Evolutionary conservation across 495 filamentous ascomycete genomes (phyloP).

Genomic region (Clavariopsis aquatica): DNA sequence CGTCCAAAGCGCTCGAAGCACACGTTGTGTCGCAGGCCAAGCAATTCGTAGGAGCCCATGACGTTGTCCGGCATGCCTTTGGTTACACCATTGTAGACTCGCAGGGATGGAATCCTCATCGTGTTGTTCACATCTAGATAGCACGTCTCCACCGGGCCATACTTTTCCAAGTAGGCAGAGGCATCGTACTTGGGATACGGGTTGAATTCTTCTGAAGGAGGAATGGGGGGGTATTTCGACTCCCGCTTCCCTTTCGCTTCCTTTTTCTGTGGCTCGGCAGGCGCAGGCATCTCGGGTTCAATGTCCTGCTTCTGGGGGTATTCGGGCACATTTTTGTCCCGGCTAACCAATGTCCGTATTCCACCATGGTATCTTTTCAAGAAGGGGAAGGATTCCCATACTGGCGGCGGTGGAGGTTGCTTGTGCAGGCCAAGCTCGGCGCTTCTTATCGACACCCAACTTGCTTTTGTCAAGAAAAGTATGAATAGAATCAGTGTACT

Average conservation of each 20-base stretch:
- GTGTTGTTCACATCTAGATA: slow-evolving; percentile 67
- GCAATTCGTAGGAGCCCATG: slow-evolving; percentile 76
- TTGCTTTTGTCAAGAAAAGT: slow-evolving; percentile 67
- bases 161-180: slow-evolving; percentile 57
- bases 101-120: slow-evolving; percentile 65
- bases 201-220: slow-evolving; percentile 62
- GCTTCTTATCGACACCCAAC: slow-evolving; percentile 61
- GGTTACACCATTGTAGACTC: slow-evolving; percentile 71
- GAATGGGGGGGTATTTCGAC: slow-evolving; percentile 35
- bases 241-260: slow-evolving; percentile 19
- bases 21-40: slow-evolving; percentile 80
- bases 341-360: slow-evolving; percentile 63
- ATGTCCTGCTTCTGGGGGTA: slow-evolving; percentile 62
- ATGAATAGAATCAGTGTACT: slow-evolving; percentile 72
- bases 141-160: slow-evolving; percentile 69
- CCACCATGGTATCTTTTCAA: slow-evolving; percentile 84
- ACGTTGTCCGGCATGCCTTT: slow-evolving; percentile 79
- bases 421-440: slow-evolving; percentile 59
- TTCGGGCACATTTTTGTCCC: slow-evolving; percentile 66
- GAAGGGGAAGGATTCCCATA: slow-evolving; percentile 82
- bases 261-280: slow-evolving; percentile 23
- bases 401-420: slow-evolving; percentile 59
- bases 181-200: slow-evolving; percentile 70
- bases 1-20: slow-evolving; percentile 94
- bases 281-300: slow-evolving; percentile 24